A percentile compares a stretch with the other conserved stretches of the same genome.
Evolutionary conservation across 2,329 filamentous ascomycete genomes (phyloP).

Genomic region (Calycina marina): DNA sequence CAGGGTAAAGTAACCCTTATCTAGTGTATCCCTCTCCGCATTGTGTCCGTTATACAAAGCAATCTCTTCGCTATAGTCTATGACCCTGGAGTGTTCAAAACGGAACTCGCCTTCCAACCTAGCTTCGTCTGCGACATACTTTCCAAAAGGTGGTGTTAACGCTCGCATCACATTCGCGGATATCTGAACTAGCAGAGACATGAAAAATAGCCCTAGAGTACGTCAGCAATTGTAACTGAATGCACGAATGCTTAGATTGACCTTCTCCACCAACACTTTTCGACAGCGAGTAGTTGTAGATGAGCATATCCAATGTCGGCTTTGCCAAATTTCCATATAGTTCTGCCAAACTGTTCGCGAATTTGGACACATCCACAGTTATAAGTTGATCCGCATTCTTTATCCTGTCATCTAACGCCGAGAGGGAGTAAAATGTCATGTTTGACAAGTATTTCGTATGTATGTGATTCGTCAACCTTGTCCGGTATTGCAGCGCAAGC

Average conservation of each 20-base stretch:
- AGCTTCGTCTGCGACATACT: slow-evolving; percentile 94
- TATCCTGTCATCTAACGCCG: slow-evolving; percentile 89
- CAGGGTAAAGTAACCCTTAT: slow-evolving; percentile 96
- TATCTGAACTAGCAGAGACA: slow-evolving; percentile 85
- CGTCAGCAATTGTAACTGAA: slow-evolving; percentile 4
- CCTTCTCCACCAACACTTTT: slow-evolving; percentile 89
- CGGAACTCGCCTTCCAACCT: slow-evolving; percentile 90
- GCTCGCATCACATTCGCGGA: slow-evolving; percentile 86
- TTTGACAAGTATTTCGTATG: slow-evolving; percentile 95
- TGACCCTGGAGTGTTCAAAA: slow-evolving; percentile 85
- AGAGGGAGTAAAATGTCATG: slow-evolving; percentile 94
- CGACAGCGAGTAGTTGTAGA: slow-evolving; percentile 90
- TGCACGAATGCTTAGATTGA: slow-evolving; percentile 2
- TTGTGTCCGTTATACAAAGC: slow-evolving; percentile 85
- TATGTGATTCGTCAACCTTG: slow-evolving; percentile 82
- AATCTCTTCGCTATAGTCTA: slow-evolving; percentile 92
- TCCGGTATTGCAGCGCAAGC: slow-evolving; percentile 82
- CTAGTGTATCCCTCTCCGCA: slow-evolving; percentile 87
- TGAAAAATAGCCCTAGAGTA: slow-evolving; percentile 58
- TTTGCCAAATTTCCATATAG: slow-evolving; percentile 95
- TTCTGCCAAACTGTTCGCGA: slow-evolving; percentile 88
- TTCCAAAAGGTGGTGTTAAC: slow-evolving; percentile 88
- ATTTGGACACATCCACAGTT: slow-evolving; percentile 89
- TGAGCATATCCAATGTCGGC: slow-evolving; percentile 84
- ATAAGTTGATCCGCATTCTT: slow-evolving; percentile 98